Base-by-base conservation (phyloP, 2,329 filamentous ascomycete species). In the Hawksworthiomyces lignivorus region DNA sequence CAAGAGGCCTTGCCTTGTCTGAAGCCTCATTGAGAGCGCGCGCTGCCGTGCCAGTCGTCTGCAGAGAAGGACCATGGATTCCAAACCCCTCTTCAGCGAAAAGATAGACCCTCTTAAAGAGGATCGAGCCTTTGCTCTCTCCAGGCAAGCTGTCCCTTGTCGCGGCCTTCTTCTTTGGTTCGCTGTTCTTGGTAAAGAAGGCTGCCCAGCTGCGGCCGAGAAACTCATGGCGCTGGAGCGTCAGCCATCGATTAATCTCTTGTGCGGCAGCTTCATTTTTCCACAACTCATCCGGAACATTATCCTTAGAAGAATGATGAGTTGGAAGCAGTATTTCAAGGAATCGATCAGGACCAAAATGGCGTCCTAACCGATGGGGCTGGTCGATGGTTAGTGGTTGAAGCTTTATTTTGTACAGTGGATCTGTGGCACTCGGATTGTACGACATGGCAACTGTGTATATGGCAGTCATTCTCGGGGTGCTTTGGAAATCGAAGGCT, bases 331-430 rank as follows among this genome's bases (percentile, higher is more conserved):
- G 54, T 1, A 82, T 44, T 40, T 80, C 73, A 2, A 82, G 46
- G 34, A 80, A 80, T 0, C 77, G 65, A 48, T 82, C 76, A 0
- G 68, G 57, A 0, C 77, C 76, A 48, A 78, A 79, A 5, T 68
- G 69, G 11, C 77, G 68, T 17, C 61, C 60, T 0, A 81, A 55
- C 2, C 77, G 70, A 53, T 77, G 67, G 0, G 69, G 61, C 3
- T 63, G 52, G 20, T 76, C 71, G 2, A 77, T 52, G 9, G 58
- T 62, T 2, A 79, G 51, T 0, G 73, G 68, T 2, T 66, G 60
- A 9, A 81, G 61, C 5, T 61, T 62, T 5, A 80, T 50, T 0
- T 52, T 46, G 44, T 76, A 74, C 0, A 70, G 39, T 0, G 69
- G 64, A 0, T 64, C 68, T 0, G 48, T 54, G 4, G 54, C 50